A percentile compares a stretch with the other conserved stretches of the same genome.
These are phyloP conservation scores for Trametes coccinea DNA, from an alignment of 768 basidiomycete genomes.

Conservation along the genomic window DNA sequence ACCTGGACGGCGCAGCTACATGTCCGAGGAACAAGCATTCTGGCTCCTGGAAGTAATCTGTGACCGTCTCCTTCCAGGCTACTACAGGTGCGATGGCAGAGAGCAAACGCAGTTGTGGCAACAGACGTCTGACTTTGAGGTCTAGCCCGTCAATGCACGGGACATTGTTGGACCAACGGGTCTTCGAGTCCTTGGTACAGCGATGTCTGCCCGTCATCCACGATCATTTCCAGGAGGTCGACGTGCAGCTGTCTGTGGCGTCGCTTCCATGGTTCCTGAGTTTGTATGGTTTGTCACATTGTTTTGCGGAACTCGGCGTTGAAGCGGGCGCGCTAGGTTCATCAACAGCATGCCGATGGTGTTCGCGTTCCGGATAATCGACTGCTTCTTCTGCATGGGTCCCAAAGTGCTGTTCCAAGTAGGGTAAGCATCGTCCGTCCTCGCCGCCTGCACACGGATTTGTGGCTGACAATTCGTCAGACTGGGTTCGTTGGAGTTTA, in stretches of 20 bases:
- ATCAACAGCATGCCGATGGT: constrained; percentile 97
- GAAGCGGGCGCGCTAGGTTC: constrained; percentile 48
- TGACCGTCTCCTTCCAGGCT: constrained; percentile 93
- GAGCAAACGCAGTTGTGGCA: too few relatives aligned
- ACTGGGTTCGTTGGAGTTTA: constrained; percentile 47
- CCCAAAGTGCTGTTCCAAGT: constrained; percentile 99
- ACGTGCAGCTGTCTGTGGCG: constrained; percentile 96
- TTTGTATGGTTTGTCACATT: constrained; percentile 58
- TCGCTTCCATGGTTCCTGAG: constrained; percentile 98
- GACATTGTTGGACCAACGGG: constrained; percentile 95
- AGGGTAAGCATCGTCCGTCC: constrained; percentile 57
- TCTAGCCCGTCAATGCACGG: constrained; percentile 96
- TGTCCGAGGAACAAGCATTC: constrained; percentile 99
- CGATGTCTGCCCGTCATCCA: constrained; percentile 90
- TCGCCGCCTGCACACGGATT: not conserved
- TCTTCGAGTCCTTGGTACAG: constrained; percentile 92
- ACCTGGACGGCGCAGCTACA: constrained; percentile 64
- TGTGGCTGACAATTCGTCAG: constrained; percentile 33
- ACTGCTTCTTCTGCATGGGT: constrained; percentile 99
- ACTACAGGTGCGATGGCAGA: constrained; percentile 70
- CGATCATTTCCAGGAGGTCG: constrained; percentile 86
- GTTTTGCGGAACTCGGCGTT: constrained; percentile 8
- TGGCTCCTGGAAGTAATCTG: constrained; percentile 96
- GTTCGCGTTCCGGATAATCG: constrained; percentile 96
- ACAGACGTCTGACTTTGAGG: not conserved